Conservation (phyloP, 768 basidiomycete genomes). For the Psilocybe tampanensis region DNA sequence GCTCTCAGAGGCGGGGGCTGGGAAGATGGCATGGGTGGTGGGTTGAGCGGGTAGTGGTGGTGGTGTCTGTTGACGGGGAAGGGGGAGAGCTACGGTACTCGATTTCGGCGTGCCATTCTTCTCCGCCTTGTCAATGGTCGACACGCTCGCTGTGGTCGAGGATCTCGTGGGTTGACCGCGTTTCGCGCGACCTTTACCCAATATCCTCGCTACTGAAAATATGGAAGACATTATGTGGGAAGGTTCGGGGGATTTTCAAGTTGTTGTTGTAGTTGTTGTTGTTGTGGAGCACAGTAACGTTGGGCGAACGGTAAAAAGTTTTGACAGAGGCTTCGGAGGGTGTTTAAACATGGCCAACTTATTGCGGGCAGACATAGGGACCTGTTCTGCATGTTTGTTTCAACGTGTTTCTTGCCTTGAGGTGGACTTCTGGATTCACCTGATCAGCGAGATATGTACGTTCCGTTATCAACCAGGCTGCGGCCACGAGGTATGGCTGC, state of each 20-base stretch:
- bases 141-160: constrained; percentile 2
- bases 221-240: constrained; percentile 11
- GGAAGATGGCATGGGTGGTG: background rate
- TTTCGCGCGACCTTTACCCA: constrained; percentile 16
- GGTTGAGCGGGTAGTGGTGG: background rate
- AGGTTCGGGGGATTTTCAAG: background rate
- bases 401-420: constrained; percentile 9
- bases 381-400: constrained; percentile 3
- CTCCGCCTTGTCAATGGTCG: constrained; percentile 9
- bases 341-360: background rate
- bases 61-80: background rate
- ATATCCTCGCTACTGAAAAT: constrained; percentile 19
- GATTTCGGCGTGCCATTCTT: constrained; percentile 4
- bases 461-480: constrained; percentile 5
- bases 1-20: background rate
- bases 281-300: background rate
- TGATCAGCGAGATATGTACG: background rate
- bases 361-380: background rate
- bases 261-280: background rate
- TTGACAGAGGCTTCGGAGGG: background rate
- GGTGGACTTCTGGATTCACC: constrained; percentile 1
- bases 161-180: constrained; percentile 11
- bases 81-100: background rate
- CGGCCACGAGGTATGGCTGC: background rate
- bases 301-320: background rate